Percentiles rank a stretch among this genome's conserved stretches.
phyloP scores from a whole-genome alignment of 2,329 filamentous ascomycete species.

The Balansia obtecta region DNA sequence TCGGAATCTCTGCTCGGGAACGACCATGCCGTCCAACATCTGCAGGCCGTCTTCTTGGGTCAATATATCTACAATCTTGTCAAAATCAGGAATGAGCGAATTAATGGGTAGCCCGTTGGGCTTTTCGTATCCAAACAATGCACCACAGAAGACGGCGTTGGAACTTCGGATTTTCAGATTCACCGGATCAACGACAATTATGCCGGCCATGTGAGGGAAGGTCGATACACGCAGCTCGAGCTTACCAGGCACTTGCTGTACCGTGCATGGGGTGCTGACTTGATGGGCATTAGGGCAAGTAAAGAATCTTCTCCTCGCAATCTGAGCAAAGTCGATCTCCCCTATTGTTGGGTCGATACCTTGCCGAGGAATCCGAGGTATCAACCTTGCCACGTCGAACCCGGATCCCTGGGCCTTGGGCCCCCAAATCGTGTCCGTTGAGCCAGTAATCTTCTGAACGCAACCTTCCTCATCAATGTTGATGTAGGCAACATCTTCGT shows the following conservation, averaged over 20 bases:
- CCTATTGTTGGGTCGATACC: constrained; percentile 57
- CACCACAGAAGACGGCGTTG: constrained; percentile 87
- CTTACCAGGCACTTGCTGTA: constrained; percentile 59
- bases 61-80: constrained; percentile 67
- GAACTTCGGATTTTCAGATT: constrained; percentile 76
- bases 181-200: constrained; percentile 77
- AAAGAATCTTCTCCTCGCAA: constrained; percentile 63
- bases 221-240: constrained; percentile 76
- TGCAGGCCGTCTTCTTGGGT: constrained; percentile 77
- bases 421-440: constrained; percentile 80
- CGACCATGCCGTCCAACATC: constrained; percentile 85
- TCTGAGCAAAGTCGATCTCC: constrained; percentile 65
- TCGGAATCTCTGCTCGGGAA: constrained; percentile 91
- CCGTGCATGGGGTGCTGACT: constrained; percentile 72
- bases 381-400: constrained; percentile 62
- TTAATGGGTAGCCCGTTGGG: constrained; percentile 71
- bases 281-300: constrained; percentile 68
- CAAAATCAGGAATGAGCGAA: constrained; percentile 75
- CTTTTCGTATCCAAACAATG: constrained; percentile 78
- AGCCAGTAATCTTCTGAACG: constrained; percentile 58
- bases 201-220: constrained; percentile 94
- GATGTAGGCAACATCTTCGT: constrained; percentile 77
- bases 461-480: constrained; percentile 65
- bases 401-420: constrained; percentile 53
- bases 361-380: constrained; percentile 72